phyloP scores from a whole-genome alignment of 352 stramenopile species.

The Globisporangium nodosum region DNA sequence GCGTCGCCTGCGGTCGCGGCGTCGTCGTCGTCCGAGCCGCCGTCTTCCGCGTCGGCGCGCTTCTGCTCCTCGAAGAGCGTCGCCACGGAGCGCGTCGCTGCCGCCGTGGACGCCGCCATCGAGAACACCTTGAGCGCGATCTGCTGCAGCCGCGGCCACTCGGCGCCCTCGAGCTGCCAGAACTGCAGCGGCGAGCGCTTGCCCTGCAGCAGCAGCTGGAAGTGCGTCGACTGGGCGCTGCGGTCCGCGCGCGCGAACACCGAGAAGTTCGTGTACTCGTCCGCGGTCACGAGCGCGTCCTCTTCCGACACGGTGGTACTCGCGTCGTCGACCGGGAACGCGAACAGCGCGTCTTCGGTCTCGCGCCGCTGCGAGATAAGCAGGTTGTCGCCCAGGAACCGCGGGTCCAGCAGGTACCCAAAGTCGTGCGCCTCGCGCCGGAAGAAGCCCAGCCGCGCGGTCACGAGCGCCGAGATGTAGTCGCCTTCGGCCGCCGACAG shows the following conservation, averaged over 20 bases:
- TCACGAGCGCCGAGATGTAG: background rate
- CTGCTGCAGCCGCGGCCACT: slow-evolving; percentile 4
- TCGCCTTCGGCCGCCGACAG: background rate
- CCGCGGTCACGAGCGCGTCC: background rate
- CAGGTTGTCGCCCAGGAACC: slow-evolving; percentile 2
- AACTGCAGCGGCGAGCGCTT: slow-evolving; percentile 5
- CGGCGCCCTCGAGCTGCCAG: slow-evolving; percentile 3
- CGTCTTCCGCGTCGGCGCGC: background rate
- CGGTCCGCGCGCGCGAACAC: slow-evolving; percentile 4
- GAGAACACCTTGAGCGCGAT: slow-evolving; percentile 5
- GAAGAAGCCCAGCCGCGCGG: background rate
- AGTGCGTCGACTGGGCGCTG: slow-evolving; percentile 2
- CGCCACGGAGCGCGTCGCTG: background rate
- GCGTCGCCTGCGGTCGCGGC: too few species aligned
- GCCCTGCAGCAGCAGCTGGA: slow-evolving; percentile 1
- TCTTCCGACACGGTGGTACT: background rate
- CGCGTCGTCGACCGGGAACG: slow-evolving; percentile 1
- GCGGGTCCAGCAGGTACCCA: slow-evolving; percentile 4
- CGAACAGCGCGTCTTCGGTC: background rate
- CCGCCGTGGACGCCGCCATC: background rate
- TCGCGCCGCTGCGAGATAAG: background rate
- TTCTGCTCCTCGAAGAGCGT: background rate
- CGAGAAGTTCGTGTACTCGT: slow-evolving; percentile 1
- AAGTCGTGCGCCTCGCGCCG: background rate
- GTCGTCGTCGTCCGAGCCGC: background rate